Evolutionary conservation across 129 eudicot species (phyloP), one percentile per base, ranked within the genome.

Genomic region (Tagetes patula): DNA sequence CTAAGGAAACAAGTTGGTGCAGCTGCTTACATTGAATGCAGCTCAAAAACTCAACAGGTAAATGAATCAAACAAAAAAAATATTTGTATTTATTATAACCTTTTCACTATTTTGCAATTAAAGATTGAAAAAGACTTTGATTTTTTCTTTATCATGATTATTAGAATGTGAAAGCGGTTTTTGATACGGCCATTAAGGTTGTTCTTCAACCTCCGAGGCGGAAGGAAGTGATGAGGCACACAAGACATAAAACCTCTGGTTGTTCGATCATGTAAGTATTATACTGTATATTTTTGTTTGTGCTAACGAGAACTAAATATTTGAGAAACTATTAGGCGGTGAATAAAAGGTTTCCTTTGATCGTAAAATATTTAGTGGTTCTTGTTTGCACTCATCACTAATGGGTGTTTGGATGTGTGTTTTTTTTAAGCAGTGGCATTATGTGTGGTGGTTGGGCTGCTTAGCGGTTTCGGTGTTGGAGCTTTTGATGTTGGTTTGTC

Each of bases 161-260:
- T 39, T 82, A 94, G 99, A 94, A 94, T 78, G 99, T 94, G 72
- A 94, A 94, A 82, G 97, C 89, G 79, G 99, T 90, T 53, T 94
- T 94, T 71, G 99, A 94, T 82, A 94, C 94, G 41, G 99, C 99
- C 45, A 90, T 94, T 64, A 94, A 94, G 79, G 97, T 86, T 76
- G 99, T 94, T 72, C 88, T 94, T 76, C 99, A 94, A 84, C 99
- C n/a, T n/a, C n/a, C n/a, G n/a, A n/a, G n/a, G n/a, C n/a, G n/a
- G n/a, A n/a, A n/a, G n/a, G n/a, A 84, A 79, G 82, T 74, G 32
- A 77, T 78, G 54, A 83, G 84, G 79, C 88, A 86, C 84, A 88
- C 70, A 81, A 84, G 88, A 66, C 95, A 74, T 68, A 81, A 84
- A 67, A 88, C 70, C 75, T 77, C 88, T 40, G 94, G 93, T 60